Evolutionary conservation across 179 eudicot genomes (phyloP).

Genomic region (Spinacia oleracea): DNA sequence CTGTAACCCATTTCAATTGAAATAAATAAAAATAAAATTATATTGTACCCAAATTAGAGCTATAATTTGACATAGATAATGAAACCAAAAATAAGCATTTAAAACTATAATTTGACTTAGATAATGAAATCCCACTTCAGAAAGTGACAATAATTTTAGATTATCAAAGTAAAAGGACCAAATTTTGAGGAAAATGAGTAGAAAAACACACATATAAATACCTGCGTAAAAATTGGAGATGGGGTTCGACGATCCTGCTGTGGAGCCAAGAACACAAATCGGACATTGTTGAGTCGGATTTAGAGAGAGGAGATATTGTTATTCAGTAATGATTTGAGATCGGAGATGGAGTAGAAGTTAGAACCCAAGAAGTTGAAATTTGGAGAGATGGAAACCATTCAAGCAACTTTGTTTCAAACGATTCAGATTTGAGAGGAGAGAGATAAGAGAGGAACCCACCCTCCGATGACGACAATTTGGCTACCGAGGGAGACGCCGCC

Average conservation of each 20-base stretch:
- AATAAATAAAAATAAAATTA: too few relatives aligned
- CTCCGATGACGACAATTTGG: too few relatives aligned
- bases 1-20: too few relatives aligned
- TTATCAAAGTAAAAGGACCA: constrained; percentile 1
- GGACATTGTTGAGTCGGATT: constrained; percentile 31
- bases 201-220: constrained; percentile 5
- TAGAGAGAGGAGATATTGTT: not conserved
- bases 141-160: constrained; percentile 1
- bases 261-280: constrained; percentile 66
- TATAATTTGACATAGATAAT: too few relatives aligned
- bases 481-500: too few relatives aligned
- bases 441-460: too few relatives aligned
- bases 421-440: too few relatives aligned
- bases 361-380: not conserved
- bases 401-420: not conserved
- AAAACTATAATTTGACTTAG: too few relatives aligned
- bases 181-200: not conserved
- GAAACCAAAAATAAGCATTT: too few relatives aligned
- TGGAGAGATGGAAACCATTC: not conserved
- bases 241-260: constrained; percentile 65
- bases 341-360: not conserved
- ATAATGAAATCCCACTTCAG: too few relatives aligned
- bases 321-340: not conserved
- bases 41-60: too few relatives aligned
- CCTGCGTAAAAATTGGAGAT: constrained; percentile 72